These are phyloP conservation scores for Cytospora piceicola DNA, from an alignment of 2,329 filamentous ascomycete genomes.

Conservation along the genomic window DNA sequence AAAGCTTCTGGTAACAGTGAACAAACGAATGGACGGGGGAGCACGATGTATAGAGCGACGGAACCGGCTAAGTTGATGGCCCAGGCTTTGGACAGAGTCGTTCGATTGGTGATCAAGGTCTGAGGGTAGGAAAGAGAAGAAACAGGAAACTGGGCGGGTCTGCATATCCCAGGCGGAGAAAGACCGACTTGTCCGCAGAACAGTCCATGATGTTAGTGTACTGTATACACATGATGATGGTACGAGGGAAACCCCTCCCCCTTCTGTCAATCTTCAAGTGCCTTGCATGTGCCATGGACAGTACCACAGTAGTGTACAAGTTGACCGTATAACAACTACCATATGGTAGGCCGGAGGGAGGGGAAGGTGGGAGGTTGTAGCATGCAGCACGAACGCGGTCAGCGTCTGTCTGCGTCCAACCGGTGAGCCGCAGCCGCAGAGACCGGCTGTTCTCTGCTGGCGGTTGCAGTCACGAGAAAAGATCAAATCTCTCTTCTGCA, in stretches of 20 bases:
- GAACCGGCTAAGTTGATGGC: conserved; percentile 13
- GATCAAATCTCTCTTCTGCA: conserved; percentile 19
- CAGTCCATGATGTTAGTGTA: not conserved
- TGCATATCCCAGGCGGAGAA: conserved; percentile 6
- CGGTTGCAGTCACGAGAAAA: conserved; percentile 18
- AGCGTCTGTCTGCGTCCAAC: not conserved
- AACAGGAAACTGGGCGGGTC: not conserved
- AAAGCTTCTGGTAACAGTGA: not conserved
- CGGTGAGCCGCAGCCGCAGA: not conserved
- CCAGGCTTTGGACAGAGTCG: conserved; percentile 13
- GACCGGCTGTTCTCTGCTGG: conserved; percentile 2
- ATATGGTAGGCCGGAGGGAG: conserved; percentile 11
- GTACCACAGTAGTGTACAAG: no score
- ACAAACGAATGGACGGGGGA: conserved; percentile 21
- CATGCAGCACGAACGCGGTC: not conserved
- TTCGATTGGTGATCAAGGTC: conserved; percentile 18
- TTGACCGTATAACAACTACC: conserved; percentile 3
- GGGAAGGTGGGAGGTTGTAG: not conserved
- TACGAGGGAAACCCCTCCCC: conserved; percentile 14
- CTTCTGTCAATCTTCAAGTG: conserved; percentile 9
- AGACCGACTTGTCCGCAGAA: conserved; percentile 15
- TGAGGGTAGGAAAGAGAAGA: conserved; percentile 11
- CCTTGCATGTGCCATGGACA: no score
- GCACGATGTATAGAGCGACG: conserved; percentile 18
- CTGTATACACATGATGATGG: conserved; percentile 20